These are phyloP conservation scores for Athelia psychrophila DNA, from an alignment of 1,284 basidiomycete species.

Conservation along the genomic window DNA sequence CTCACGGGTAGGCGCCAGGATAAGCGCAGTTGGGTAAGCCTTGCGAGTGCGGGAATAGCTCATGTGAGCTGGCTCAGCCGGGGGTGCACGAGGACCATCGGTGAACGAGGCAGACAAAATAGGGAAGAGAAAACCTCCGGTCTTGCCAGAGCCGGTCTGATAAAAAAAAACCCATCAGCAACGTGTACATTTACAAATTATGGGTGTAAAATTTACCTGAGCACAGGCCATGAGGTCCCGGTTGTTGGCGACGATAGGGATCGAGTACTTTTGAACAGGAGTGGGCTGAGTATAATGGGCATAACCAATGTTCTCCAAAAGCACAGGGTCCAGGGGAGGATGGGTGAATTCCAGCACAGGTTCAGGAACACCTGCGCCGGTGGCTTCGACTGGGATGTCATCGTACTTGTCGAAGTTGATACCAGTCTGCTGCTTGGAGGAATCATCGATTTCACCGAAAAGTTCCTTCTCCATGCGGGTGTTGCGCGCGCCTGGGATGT, in stretches of 20 bases:
- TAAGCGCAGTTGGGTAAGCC: constrained; percentile 93
- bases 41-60: constrained; percentile 77
- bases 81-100: constrained; percentile 75
- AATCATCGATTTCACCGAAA: constrained; percentile 87
- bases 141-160: constrained; percentile 98
- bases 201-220: constrained; percentile 54
- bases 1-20: constrained; percentile 97
- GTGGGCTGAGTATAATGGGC: constrained; percentile 95
- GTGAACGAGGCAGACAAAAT: constrained; percentile 95
- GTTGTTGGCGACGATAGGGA: constrained; percentile 92
- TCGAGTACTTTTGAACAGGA: constrained; percentile 99
- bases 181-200: constrained; percentile 12
- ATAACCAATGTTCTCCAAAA: constrained; percentile 92
- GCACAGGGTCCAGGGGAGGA: constrained; percentile 89
- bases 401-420: constrained; percentile 99
- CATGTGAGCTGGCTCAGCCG: constrained; percentile 45
- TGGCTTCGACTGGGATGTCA: constrained; percentile 99
- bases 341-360: constrained; percentile 86
- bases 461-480: constrained; percentile 92
- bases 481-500: constrained; percentile 81
- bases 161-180: constrained; percentile 15
- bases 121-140: constrained; percentile 98
- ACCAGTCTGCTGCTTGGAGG: constrained; percentile 86
- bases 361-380: constrained; percentile 93
- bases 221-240: constrained; percentile 99